A percentile compares a stretch with the other conserved stretches of the same genome.
phyloP scores from a whole-genome alignment of 148 eudicot genomes.

The Talinum fruticosum region DNA sequence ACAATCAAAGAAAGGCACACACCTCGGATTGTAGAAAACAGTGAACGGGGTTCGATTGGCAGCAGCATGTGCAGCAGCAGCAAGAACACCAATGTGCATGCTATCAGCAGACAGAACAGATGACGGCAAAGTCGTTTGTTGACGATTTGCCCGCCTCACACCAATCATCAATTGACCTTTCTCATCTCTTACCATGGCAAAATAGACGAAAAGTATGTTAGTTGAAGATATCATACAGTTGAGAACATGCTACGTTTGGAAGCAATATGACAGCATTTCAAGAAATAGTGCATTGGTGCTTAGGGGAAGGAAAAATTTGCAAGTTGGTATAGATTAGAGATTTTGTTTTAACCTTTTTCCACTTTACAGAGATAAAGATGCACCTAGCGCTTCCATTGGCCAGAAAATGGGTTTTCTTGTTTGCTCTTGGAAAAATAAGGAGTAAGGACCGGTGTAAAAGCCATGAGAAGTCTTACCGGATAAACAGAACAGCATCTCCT shows the following conservation, averaged over 20 bases:
- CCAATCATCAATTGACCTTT: slow-evolving; percentile 85
- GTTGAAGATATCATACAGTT: slow-evolving; percentile 2
- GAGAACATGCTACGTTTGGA: background rate
- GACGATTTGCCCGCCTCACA: slow-evolving; percentile 89
- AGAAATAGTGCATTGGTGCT: background rate
- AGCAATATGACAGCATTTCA: background rate
- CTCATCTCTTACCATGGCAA: slow-evolving; percentile 55
- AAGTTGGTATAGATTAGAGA: too few relatives aligned
- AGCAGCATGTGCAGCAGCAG: slow-evolving; percentile 98
- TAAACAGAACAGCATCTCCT: slow-evolving; percentile 91
- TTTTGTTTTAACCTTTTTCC: too few relatives aligned
- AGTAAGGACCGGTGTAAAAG: background rate
- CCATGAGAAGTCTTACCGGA: slow-evolving; percentile 45
- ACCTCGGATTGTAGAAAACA: slow-evolving; percentile 94
- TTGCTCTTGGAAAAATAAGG: background rate
- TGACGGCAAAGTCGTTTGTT: slow-evolving; percentile 85
- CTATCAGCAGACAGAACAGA: slow-evolving; percentile 96
- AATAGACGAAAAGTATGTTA: background rate
- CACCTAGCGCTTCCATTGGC: too few relatives aligned
- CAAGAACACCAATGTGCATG: slow-evolving; percentile 98
- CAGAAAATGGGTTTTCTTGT: background rate
- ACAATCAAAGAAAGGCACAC: background rate
- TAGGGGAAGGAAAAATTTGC: too few relatives aligned
- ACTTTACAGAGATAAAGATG: too few relatives aligned
- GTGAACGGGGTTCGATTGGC: slow-evolving; percentile 76